Base-by-base conservation (phyloP, 116 monocot species). In the Cymodocea nodosa region DNA sequence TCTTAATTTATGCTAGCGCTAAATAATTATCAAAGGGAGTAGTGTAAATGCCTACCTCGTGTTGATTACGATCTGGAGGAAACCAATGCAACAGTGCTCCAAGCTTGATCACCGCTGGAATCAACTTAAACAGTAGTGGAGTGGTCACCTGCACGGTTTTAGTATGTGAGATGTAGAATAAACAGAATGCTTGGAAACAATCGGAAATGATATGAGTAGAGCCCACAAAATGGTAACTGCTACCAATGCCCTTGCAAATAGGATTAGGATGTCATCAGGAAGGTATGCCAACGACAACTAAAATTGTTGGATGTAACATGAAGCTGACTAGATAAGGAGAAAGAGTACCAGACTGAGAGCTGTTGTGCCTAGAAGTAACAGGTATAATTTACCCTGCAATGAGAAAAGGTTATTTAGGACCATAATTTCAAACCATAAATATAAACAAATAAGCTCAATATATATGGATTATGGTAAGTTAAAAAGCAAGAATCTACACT, bases 291-390 rank as follows among this genome's bases (percentile, higher is more conserved):
- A 44, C 11, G 11, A 44, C 44, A 8, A 44, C 44, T 44, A 44
- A 44, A 11, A 44, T 8, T 6, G 44, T 8, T 44, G 44, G 44
- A 44, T 62, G n/a, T 62, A n/a, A 15, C 62, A 62, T 37, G 9
- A 17, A 11, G 10, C 3, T 0, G 37, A 37, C 16, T 37, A 39
- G 39, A 39, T 9, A 36, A 10, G 15, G 15, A 19, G 13, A 50
- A n/a, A 51, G 44, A 60, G 35, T 73, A 94, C 94, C 94, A 94
- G 72, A 73, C 94, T 94, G 36, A 90, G 87, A 59, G 95, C 90
- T 52, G 95, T 95, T 66, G 95, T 95, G 57, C 95, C 95, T 36
- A 90, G 84, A 70, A 95, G 83, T 37, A 95, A 77, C 14, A 83
- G 81, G 60, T 95, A 95, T 16, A 90, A 57, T 68, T 95, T 95